Evolutionary conservation across 768 basidiomycete species (phyloP).

Genomic region (Leccinum aurantiacum): DNA sequence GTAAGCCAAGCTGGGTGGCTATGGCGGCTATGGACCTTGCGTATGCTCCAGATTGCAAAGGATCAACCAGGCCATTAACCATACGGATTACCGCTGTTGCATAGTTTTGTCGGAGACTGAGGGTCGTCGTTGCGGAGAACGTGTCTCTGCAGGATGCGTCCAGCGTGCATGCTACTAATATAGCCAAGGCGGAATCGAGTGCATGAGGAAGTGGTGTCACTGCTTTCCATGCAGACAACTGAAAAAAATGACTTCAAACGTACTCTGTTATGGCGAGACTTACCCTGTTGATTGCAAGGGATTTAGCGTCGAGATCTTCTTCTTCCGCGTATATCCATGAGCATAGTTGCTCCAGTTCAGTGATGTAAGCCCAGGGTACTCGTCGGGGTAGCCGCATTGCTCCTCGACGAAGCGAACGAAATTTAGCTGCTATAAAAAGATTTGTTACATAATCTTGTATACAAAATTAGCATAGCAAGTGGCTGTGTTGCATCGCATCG

Average conservation of each 20-base stretch:
- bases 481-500: no score
- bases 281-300: constrained; percentile 64
- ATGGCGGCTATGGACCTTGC: constrained; percentile 90
- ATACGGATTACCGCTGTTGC: constrained; percentile 81
- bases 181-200: constrained; percentile 66
- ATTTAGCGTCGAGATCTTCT: constrained; percentile 54
- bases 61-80: constrained; percentile 95
- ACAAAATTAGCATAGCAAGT: no score
- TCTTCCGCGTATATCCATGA: constrained; percentile 73
- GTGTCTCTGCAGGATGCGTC: constrained; percentile 39
- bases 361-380: constrained; percentile 71
- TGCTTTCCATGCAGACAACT: constrained; percentile 83
- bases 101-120: constrained; percentile 73
- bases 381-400: constrained; percentile 74
- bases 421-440: background rate
- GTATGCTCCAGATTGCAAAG: constrained; percentile 84
- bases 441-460: no score
- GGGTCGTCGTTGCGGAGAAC: constrained; percentile 31
- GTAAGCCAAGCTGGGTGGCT: constrained; percentile 82
- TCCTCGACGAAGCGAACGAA: background rate
- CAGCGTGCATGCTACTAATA: constrained; percentile 59
- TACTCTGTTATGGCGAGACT: constrained; percentile 24
- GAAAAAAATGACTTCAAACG: constrained; percentile 15
- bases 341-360: constrained; percentile 75
- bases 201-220: constrained; percentile 77